Evolutionary conservation across 2,329 filamentous ascomycete species (phyloP).

Genomic region (Grosmannia clavigera): DNA sequence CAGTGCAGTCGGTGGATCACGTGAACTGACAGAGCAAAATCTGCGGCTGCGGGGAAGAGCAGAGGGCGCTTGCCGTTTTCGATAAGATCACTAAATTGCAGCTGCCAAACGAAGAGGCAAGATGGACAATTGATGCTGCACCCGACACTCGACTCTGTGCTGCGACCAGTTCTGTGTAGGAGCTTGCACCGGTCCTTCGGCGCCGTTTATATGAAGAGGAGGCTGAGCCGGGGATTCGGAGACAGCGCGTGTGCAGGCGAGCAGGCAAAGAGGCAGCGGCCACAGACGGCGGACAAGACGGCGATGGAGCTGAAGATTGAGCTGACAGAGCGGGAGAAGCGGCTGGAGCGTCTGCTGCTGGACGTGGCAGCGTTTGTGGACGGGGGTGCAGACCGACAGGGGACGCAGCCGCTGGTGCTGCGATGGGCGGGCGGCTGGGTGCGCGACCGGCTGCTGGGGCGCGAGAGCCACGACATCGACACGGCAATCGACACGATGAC

Average conservation of each 20-base stretch:
- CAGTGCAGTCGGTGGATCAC: not conserved
- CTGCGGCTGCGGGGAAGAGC: not conserved
- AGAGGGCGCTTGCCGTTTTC: not conserved
- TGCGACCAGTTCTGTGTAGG: not conserved
- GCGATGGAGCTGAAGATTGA: slow-evolving; percentile 17
- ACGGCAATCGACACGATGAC: slow-evolving; percentile 80
- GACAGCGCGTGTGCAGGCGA: not conserved
- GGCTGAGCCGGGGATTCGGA: not conserved
- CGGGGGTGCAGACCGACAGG: slow-evolving; percentile 9
- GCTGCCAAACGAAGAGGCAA: not conserved
- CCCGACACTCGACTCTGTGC: not conserved
- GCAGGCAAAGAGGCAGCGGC: not conserved
- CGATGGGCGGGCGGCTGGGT: slow-evolving; percentile 84
- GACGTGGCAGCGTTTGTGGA: slow-evolving; percentile 68
- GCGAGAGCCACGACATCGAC: slow-evolving; percentile 69
- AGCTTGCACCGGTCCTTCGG: not conserved
- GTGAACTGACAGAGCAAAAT: not conserved
- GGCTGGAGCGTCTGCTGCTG: slow-evolving; percentile 63
- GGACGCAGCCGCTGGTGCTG: slow-evolving; percentile 43
- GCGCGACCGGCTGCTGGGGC: slow-evolving; percentile 65
- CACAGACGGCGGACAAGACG: not conserved
- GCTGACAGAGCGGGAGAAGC: slow-evolving; percentile 59
- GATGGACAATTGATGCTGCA: not conserved
- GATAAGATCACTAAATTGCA: not conserved
- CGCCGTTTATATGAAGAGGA: slow-evolving; percentile 11